phyloP scores from a whole-genome alignment of 768 basidiomycete genomes.

The Collybiopsis confluens region DNA sequence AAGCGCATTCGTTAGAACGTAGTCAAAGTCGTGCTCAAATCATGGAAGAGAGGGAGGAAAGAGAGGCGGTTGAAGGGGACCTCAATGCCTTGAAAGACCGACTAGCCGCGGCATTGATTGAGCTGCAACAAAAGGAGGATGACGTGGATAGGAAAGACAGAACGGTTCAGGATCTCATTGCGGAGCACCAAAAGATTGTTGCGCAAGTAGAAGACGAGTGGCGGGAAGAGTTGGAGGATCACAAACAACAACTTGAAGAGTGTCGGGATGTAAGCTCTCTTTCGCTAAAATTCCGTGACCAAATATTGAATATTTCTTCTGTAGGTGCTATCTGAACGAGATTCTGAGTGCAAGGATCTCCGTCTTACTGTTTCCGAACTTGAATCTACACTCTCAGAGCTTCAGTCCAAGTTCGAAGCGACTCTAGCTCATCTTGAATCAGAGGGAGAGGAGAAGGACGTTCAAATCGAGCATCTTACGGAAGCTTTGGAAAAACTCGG shows the following conservation, averaged over 20 bases:
- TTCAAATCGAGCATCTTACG: constrained; percentile 68
- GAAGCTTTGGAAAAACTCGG: constrained; percentile 77
- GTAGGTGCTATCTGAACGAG: constrained; percentile 74
- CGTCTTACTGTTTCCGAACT: constrained; percentile 72
- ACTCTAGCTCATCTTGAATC: constrained; percentile 72
- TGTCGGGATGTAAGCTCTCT: constrained; percentile 55
- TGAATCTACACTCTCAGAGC: constrained; percentile 64
- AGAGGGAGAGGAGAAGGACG: constrained; percentile 77
- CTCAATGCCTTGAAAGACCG: constrained; percentile 71
- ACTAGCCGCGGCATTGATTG: constrained; percentile 75
- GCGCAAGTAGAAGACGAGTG: constrained; percentile 78
- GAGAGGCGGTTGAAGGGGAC: constrained; percentile 77
- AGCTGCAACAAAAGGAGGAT: constrained; percentile 82
- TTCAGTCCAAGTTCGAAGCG: constrained; percentile 71
- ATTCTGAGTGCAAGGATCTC: constrained; percentile 72
- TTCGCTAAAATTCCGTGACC: not conserved
- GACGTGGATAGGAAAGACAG: constrained; percentile 75
- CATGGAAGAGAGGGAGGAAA: constrained; percentile 66
- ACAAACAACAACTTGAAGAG: constrained; percentile 74
- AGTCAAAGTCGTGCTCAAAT: constrained; percentile 70
- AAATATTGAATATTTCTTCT: constrained; percentile 10
- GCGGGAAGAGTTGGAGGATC: constrained; percentile 84
- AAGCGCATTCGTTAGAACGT: constrained; percentile 63
- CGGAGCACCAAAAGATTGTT: constrained; percentile 70
- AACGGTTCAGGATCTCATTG: constrained; percentile 76